These are phyloP conservation scores for Starmera stellimalicola DNA, from an alignment of 1,139 yeast genomes.

Conservation along the genomic window DNA sequence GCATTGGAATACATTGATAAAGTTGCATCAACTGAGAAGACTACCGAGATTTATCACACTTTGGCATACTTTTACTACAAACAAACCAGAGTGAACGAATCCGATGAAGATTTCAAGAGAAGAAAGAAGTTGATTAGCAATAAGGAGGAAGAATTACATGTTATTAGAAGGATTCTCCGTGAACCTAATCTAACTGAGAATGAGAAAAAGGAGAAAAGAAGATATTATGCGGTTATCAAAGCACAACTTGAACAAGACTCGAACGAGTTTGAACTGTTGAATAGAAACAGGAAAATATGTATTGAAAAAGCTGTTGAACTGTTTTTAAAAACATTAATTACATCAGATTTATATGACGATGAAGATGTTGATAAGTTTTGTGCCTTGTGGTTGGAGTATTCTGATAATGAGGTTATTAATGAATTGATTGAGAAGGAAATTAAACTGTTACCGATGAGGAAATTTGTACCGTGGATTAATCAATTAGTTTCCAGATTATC, in stretches of 20 bases:
- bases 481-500: conserved; percentile 72
- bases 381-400: conserved; percentile 75
- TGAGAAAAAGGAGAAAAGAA: conserved; percentile 41
- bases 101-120: conserved; percentile 36
- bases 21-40: conserved; percentile 12
- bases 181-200: conserved; percentile 29
- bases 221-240: conserved; percentile 39
- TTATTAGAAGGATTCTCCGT: conserved; percentile 35
- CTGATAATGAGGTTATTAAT: conserved; percentile 34
- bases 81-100: conserved; percentile 41
- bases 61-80: conserved; percentile 72
- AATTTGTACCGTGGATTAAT: conserved; percentile 71
- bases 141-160: conserved; percentile 37
- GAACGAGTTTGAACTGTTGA: conserved; percentile 33
- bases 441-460: conserved; percentile 40
- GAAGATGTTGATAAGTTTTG: conserved; percentile 70
- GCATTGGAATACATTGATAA: conserved; percentile 22
- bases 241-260: conserved; percentile 41
- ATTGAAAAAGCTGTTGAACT: conserved; percentile 48
- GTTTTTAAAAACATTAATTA: conserved; percentile 45
- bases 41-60: conserved; percentile 41
- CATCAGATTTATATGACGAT: conserved; percentile 36
- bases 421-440: conserved; percentile 25
- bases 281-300: conserved; percentile 32
- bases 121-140: conserved; percentile 29